Evolutionary conservation across 208 protist genomes (phyloP).

Genomic region (Entamoeba invadens): DNA sequence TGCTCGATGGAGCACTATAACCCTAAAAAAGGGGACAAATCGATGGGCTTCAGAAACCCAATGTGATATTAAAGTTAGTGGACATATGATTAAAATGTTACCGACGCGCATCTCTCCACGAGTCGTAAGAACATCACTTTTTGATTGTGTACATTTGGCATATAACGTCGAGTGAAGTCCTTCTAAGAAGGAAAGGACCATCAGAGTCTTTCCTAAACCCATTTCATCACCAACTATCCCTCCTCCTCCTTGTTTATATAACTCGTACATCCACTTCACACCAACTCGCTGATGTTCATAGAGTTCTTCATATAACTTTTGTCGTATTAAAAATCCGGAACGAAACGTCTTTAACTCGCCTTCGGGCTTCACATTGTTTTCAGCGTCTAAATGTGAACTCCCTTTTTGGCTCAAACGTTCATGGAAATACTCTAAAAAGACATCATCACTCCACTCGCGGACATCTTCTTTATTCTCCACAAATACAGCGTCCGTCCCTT

Average conservation of each 20-base stretch:
- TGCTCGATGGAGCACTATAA: not conserved
- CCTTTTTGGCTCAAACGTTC: not conserved
- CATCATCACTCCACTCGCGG: not conserved
- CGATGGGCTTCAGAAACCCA: slow-evolving; percentile 19
- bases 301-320: not conserved
- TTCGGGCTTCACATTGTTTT: not conserved
- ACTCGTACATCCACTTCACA: slow-evolving; percentile 33
- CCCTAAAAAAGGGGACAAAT: not conserved
- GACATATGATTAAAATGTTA: not conserved
- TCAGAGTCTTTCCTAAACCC: slow-evolving; percentile 44
- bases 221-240: slow-evolving; percentile 48
- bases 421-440: not conserved
- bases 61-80: slow-evolving; percentile 18
- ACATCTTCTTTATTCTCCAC: not conserved
- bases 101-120: not conserved
- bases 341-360: not conserved
- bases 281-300: slow-evolving; percentile 31
- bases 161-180: slow-evolving; percentile 15
- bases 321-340: not conserved
- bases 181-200: not conserved
- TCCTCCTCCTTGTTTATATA: slow-evolving; percentile 6
- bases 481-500: not conserved
- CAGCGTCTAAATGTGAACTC: not conserved
- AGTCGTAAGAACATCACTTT: not conserved
- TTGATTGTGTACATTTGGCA: no score